Evolutionary conservation across 176 grass and related monocot genomes (phyloP).

Genomic region (Echinochloa phyllopogon): DNA sequence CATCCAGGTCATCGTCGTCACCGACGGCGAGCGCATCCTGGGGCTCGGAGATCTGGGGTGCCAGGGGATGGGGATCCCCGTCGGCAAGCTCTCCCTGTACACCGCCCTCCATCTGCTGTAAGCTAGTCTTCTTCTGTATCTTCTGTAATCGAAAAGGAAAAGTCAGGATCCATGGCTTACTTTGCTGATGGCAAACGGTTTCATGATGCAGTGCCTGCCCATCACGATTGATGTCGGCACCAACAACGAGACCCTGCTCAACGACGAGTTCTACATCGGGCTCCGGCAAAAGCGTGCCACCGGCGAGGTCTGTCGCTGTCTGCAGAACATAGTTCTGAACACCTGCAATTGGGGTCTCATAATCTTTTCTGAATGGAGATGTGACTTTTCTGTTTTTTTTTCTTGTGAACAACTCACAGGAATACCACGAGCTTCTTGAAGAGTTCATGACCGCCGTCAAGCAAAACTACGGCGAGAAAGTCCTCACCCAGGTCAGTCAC

Average conservation of each 20-base stretch:
- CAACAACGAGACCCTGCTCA: slow-evolving; percentile 78
- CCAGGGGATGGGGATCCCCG: slow-evolving; percentile 98
- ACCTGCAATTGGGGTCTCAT: neutral
- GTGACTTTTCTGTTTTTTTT: neutral
- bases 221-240: slow-evolving; percentile 97
- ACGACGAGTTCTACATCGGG: slow-evolving; percentile 97
- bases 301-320: slow-evolving; percentile 53
- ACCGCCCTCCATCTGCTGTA: slow-evolving; percentile 95
- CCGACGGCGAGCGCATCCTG: slow-evolving; percentile 92
- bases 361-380: neutral
- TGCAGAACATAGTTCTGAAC: neutral
- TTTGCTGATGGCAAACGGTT: neutral
- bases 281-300: slow-evolving; percentile 79
- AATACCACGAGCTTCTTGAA: slow-evolving; percentile 86
- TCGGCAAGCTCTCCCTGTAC: slow-evolving; percentile 93
- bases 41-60: slow-evolving; percentile 90
- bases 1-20: slow-evolving; percentile 93
- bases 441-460: slow-evolving; percentile 96
- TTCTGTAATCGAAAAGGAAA: neutral
- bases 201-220: slow-evolving; percentile 73
- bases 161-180: neutral
- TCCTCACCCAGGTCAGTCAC: slow-evolving; percentile 67
- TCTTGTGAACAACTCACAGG: slow-evolving; percentile 44
- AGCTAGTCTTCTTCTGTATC: neutral
- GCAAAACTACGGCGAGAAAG: slow-evolving; percentile 94